Conservation (phyloP, 768 basidiomycete genomes). For the Suillus americanus region DNA sequence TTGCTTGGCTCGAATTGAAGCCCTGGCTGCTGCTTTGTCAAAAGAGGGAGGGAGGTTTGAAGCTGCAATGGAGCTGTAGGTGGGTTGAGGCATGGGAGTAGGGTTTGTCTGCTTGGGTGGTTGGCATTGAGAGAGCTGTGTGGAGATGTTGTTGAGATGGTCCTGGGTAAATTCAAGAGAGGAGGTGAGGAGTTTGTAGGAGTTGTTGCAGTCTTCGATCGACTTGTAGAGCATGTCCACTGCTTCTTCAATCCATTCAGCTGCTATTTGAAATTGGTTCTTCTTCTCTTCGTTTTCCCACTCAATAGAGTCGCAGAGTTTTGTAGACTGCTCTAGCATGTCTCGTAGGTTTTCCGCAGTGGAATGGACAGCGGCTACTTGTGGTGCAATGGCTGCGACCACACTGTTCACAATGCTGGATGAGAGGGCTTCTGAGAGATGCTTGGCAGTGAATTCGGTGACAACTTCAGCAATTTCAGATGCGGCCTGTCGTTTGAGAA, state of each 20-base stretch:
- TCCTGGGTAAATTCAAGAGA: neutral
- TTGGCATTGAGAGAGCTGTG: no score
- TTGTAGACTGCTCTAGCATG: no score
- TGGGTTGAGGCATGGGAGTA: no score
- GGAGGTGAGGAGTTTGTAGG: neutral
- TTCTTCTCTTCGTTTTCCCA: neutral
- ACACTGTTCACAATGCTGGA: neutral
- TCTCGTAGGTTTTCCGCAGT: no score
- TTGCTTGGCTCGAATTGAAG: neutral
- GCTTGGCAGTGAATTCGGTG: neutral
- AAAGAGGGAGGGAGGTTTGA: rapidly evolving
- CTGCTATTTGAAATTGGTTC: neutral
- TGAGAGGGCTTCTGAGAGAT: neutral
- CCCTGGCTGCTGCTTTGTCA: neutral
- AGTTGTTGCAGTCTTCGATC: neutral
- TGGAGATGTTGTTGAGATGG: neutral
- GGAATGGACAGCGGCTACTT: neutral
- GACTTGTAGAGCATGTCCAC: neutral
- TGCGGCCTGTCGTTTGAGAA: neutral
- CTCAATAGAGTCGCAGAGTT: no score
- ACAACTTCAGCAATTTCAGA: neutral
- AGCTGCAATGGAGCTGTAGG: neutral
- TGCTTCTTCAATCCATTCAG: neutral
- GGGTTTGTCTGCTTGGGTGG: no score
- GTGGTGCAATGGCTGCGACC: neutral